phyloP scores from a whole-genome alignment of 2,329 filamentous ascomycete species.

The Proliferodiscus dingleyae region DNA sequence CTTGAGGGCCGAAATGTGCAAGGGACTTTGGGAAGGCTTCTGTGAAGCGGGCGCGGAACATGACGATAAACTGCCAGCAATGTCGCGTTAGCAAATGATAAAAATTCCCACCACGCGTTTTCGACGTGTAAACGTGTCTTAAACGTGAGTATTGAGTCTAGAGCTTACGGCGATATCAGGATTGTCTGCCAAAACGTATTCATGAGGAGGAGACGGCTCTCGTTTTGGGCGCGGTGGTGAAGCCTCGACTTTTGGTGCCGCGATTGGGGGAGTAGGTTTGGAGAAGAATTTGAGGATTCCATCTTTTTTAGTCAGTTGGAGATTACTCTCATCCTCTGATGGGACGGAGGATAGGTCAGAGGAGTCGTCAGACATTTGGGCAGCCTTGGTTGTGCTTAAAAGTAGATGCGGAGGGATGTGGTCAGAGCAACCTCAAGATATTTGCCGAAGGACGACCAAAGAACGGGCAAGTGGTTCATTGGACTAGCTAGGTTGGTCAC shows the following conservation, averaged over 20 bases:
- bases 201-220: conserved; percentile 82
- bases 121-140: conserved; percentile 40
- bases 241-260: conserved; percentile 46
- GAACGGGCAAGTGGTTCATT: conserved; percentile 5
- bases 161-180: conserved; percentile 82
- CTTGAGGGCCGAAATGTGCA: conserved; percentile 87
- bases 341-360: conserved; percentile 57
- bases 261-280: conserved; percentile 41
- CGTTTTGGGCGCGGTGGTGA: conserved; percentile 71
- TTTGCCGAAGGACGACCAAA: conserved; percentile 8
- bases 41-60: conserved; percentile 92
- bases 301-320: conserved; percentile 46
- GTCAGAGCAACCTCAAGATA: conserved; percentile 6
- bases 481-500: conserved; percentile 12
- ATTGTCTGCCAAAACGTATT: conserved; percentile 86
- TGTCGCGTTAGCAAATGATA: conserved; percentile 31
- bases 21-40: conserved; percentile 85
- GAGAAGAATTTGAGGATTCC: conserved; percentile 66
- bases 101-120: conserved; percentile 42
- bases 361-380: conserved; percentile 47
- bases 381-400: conserved; percentile 9
- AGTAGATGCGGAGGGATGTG: conserved; percentile 10
- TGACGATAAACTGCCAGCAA: conserved; percentile 79
- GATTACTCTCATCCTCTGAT: conserved; percentile 51
- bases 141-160: conserved; percentile 37